Evolutionary conservation across 495 filamentous ascomycete species (phyloP).

Genomic region (Neurospora sp.): DNA sequence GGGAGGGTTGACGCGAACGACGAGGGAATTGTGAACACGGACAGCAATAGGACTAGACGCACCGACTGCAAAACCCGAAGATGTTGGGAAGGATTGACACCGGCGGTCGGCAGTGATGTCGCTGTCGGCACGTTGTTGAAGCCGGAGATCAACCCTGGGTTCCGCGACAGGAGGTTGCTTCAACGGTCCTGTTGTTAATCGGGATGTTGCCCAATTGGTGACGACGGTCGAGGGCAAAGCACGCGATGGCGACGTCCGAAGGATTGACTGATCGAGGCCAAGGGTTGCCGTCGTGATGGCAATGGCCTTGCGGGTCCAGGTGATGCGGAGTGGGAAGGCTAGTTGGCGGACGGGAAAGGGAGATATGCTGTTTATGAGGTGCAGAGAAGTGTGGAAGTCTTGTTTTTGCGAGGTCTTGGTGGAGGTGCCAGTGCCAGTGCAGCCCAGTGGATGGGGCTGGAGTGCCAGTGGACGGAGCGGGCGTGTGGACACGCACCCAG

Average conservation of each 20-base stretch:
- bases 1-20: not conserved
- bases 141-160: not conserved
- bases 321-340: constrained; percentile 8
- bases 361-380: constrained; percentile 8
- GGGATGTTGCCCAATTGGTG: not conserved
- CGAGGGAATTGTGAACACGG: not conserved
- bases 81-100: not conserved
- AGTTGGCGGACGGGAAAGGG: constrained; percentile 8
- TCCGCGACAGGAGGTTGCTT: not conserved
- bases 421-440: constrained; percentile 12
- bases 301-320: constrained; percentile 7
- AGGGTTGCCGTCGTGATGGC: constrained; percentile 13
- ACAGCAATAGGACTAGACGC: not conserved
- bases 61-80: not conserved
- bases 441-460: constrained; percentile 10
- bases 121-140: not conserved
- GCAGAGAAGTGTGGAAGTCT: constrained; percentile 12
- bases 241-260: not conserved
- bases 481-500: constrained; percentile 16
- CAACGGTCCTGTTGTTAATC: not conserved
- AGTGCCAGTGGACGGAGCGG: constrained; percentile 8
- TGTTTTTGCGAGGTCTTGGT: constrained; percentile 27
- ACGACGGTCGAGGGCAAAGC: not conserved
- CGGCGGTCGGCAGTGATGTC: not conserved
- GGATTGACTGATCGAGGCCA: constrained; percentile 6